Evolutionary conservation across 1,284 basidiomycete species (phyloP), one percentile per base, ranked within the genome.

Genomic region (Dichomitus squalens): DNA sequence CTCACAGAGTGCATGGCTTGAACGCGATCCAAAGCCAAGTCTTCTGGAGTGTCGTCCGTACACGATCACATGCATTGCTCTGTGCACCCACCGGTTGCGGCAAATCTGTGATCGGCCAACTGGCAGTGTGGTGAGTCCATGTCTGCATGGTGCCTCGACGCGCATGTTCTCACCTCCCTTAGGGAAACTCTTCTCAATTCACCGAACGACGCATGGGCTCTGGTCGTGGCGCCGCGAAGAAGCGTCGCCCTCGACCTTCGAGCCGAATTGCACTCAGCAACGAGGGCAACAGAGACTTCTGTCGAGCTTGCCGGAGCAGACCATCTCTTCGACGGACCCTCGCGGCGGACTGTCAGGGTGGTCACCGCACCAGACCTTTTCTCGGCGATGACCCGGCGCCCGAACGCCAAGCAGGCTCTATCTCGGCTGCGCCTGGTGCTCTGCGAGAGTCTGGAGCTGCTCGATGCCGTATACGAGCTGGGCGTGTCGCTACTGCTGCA

Each of bases 11-110:
- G 35, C 76, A 76, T 29, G 81, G 83, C 38, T 82, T 97, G 70
- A 98, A 96, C 68, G 84, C 88, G 1, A 84, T 98, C 4, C 96
- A 99, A 71, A 94, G 92, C 1, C 97, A 98, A 67, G 79, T 84
- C 3, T 93, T 93, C 72, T 98, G 97, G 91, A 86, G 87, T 46
- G 66, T 94, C 18, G 77, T 89, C 52, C 86, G 90, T 66, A 91
- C 92, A 1, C 76, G 80, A 44, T 75, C 81, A 41, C 92, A 96
- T 69, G 73, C 87, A 3, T 75, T 99, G n/a, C 66, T 98, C 16
- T 92, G 90, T 58, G 92, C 89, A 0, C 95, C 96, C 1, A 81
- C 85, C 3, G 87, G 88, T 6, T 86, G 86, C 57, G 96, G 96
- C 1, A 98, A 96, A 73, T 87, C 92, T 3, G 80, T 85, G 5